Percentiles rank a stretch among this genome's conserved stretches.
Evolutionary conservation across 169 alveolate species (phyloP).

Genomic region (Eimeria necatrix): DNA sequence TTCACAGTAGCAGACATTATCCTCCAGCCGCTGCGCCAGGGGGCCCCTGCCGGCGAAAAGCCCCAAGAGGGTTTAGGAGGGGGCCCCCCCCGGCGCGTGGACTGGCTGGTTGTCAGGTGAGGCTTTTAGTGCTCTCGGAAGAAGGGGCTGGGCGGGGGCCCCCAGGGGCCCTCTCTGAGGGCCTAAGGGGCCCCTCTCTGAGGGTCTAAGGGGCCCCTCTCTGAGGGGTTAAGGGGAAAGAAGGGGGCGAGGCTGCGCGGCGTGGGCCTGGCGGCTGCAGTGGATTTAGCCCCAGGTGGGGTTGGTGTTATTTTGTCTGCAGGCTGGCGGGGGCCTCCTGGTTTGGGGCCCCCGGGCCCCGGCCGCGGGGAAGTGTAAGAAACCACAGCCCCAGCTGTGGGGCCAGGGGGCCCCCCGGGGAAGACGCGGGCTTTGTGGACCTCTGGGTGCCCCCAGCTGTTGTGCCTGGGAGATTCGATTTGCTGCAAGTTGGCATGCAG

Average conservation of each 20-base stretch:
- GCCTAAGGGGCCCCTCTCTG: too few species aligned
- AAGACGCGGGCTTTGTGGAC: constrained; percentile 4
- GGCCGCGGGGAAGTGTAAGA: not conserved
- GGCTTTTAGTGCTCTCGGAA: too few species aligned
- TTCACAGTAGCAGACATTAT: not conserved
- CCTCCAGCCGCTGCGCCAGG: constrained; percentile 3
- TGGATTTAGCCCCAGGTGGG: not conserved
- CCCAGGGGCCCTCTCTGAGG: too few species aligned
- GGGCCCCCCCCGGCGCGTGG: not conserved
- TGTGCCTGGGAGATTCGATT: not conserved
- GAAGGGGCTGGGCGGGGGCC: too few species aligned
- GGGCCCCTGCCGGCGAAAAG: not conserved
- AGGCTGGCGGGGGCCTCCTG: constrained; percentile 10
- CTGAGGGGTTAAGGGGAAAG: too few species aligned
- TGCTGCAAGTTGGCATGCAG: constrained; percentile 40
- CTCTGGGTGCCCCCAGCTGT: constrained; percentile 42
- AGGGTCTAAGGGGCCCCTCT: too few species aligned
- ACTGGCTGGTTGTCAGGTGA: constrained; percentile 27
- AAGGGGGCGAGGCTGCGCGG: too few species aligned
- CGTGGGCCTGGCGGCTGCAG: not conserved
- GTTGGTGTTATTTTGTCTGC: not conserved
- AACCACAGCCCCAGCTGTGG: not conserved
- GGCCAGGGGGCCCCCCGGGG: not conserved
- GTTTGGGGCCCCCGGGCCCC: not conserved
- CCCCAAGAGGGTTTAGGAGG: too few species aligned